Evolutionary conservation across 2,329 filamentous ascomycete species (phyloP), one percentile per base, ranked within the genome.

Genomic region (Cercospora brassicicola): DNA sequence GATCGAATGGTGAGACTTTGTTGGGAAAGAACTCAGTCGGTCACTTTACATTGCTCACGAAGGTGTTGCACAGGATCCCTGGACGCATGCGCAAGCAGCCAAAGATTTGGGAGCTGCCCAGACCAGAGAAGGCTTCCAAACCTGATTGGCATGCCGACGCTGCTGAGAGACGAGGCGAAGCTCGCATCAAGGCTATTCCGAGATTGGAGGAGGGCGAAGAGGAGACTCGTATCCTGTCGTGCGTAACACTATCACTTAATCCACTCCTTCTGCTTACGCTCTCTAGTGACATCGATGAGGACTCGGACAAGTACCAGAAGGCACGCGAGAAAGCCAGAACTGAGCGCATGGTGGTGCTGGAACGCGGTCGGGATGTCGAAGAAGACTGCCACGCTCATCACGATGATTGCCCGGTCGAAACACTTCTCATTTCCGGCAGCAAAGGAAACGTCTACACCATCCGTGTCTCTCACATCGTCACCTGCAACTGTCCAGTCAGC

Each of bases 381-480:
- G 79, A 82, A 2, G 77, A 82, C 8, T 77, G 76, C 2, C 84
- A 83, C 0, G 79, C 85, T 65, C 86, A 90, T 31, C 67, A 74
- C 33, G 79, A 82, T 1, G 78, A 82, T 2, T 77, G 76, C 1
- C 85, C 83, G 0, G 78, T 83, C 65, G 88, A 91, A 75, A 79
- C 76, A 2, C 82, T 89, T 63, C 79, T 84, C 23, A 83, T 90
- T 60, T 86, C 87, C 33, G 88, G 88, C 18, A 82, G 84, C 4
- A 89, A 86, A 0, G 88, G 88, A 15, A 89, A 89, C 71, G 78
- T 90, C 18, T 90, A 90, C 77, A 84, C 81, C 0, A 83, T 88
- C 36, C 81, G 77, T 10, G 85, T 90, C 63, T 77, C 79, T 66
- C 84, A 84, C 62, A 73, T 82, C 10, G 86, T 87, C 0, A 78